These are phyloP conservation scores for Trichoderma polysporum DNA, from an alignment of 2,329 filamentous ascomycete genomes.

Conservation along the genomic window DNA sequence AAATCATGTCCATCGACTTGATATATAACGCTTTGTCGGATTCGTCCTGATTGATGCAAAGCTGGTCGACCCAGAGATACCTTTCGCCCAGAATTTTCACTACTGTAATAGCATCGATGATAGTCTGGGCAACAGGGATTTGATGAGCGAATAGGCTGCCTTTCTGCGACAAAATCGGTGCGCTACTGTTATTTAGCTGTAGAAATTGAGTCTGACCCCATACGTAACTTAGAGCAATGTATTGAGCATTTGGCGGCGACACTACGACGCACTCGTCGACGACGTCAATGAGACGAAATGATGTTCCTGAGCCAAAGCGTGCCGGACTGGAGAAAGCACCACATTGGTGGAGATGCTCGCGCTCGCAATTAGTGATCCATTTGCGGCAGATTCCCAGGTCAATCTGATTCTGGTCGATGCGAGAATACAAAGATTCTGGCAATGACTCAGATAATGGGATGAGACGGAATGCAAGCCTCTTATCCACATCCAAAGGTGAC, in stretches of 20 bases:
- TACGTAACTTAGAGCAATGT: background rate
- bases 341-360: background rate
- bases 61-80: background rate
- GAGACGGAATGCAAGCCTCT: background rate
- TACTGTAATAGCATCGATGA: background rate
- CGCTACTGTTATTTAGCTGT: background rate
- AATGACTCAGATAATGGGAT: background rate
- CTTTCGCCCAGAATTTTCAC: background rate
- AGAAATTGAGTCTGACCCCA: background rate
- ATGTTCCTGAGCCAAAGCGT: background rate
- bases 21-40: background rate
- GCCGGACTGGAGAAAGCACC: background rate
- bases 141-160: background rate
- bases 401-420: background rate
- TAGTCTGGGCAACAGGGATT: background rate
- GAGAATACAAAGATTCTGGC: background rate
- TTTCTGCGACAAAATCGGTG: background rate
- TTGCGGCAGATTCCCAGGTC: background rate
- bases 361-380: background rate
- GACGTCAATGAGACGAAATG: background rate
- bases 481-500: background rate
- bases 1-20: background rate
- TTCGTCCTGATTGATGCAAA: background rate
- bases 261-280: background rate
- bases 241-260: background rate